Conservation (phyloP, 768 basidiomycete species). For the Tulasnella calospora region DNA sequence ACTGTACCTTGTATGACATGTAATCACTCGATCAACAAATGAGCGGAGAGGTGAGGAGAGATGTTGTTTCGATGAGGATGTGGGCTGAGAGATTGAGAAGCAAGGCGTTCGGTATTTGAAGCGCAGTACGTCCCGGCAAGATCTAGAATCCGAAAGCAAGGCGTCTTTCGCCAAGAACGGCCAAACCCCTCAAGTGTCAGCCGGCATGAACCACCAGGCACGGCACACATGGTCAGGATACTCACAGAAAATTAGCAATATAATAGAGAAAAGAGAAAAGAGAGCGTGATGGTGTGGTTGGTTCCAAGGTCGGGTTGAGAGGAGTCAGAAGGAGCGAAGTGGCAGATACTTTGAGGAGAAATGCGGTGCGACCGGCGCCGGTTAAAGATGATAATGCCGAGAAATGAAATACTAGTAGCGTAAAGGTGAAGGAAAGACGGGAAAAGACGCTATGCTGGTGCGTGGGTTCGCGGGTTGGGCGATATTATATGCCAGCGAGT, state of each 20-base stretch:
- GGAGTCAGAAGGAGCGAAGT: background rate
- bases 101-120: background rate
- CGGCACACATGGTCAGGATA: background rate
- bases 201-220: background rate
- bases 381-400: background rate
- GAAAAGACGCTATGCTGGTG: background rate
- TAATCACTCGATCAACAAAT: background rate
- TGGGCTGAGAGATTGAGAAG: background rate
- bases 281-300: background rate
- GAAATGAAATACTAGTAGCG: background rate
- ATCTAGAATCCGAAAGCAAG: background rate
- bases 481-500: background rate
- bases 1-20: background rate
- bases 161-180: background rate
- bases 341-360: background rate
- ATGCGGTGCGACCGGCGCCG: constrained; percentile 4
- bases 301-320: background rate
- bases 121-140: background rate
- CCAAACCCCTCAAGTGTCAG: background rate
- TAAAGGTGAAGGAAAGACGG: background rate
- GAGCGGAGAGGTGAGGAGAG: background rate
- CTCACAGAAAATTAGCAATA: background rate
- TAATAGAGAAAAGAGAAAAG: background rate
- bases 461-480: background rate
- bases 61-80: background rate